Evolutionary conservation across 768 basidiomycete genomes (phyloP).

Genomic region (Peribolospora kevripleyi): DNA sequence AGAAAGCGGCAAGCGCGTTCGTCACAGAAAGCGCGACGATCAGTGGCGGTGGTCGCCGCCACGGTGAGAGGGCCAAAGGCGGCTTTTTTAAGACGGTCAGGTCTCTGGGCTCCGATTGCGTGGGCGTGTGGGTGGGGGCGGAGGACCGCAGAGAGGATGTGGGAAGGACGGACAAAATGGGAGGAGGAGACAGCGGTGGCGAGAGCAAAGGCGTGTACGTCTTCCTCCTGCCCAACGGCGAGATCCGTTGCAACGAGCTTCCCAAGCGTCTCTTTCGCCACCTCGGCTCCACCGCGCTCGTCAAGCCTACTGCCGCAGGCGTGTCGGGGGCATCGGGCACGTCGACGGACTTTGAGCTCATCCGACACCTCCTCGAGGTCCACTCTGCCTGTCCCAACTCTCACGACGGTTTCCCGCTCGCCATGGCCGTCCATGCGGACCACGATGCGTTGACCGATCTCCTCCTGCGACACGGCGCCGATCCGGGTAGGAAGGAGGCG

Average conservation of each 20-base stretch:
- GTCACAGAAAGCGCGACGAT: too few species aligned
- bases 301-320: conserved; percentile 7
- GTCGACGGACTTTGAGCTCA: conserved; percentile 11
- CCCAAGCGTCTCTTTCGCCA: conserved; percentile 44
- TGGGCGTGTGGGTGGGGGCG: too few species aligned
- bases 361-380: conserved; percentile 17
- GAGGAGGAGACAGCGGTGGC: too few species aligned
- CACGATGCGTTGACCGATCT: conserved; percentile 42
- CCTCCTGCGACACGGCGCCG: conserved; percentile 46
- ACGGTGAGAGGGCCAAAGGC: too few species aligned
- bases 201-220: too few species aligned
- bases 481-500: conserved; percentile 34
- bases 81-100: too few species aligned
- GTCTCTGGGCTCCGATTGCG: too few species aligned
- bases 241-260: conserved; percentile 21
- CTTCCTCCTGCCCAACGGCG: too few species aligned
- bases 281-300: conserved; percentile 17
- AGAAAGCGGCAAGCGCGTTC: not conserved
- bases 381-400: conserved; percentile 34
- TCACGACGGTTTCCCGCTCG: conserved; percentile 57
- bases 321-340: too few species aligned
- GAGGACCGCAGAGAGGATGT: too few species aligned
- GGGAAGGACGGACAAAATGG: too few species aligned
- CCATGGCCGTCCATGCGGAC: conserved; percentile 43
- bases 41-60: too few species aligned